Conservation (phyloP, 2,329 filamentous ascomycete species). For the Diaporthe citri region DNA sequence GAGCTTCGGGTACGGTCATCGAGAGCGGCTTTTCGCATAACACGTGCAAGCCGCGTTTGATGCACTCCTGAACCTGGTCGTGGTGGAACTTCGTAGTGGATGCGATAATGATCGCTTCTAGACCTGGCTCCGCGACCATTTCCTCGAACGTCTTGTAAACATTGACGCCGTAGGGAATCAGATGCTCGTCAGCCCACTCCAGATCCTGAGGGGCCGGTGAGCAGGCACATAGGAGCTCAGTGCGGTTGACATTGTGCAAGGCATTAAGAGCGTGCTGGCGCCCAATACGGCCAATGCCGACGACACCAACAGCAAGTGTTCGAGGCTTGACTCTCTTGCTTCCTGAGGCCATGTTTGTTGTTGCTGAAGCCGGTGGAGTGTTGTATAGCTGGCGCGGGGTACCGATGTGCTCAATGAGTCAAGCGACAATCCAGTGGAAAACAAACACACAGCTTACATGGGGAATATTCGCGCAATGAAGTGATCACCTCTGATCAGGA, state of each 20-base stretch:
- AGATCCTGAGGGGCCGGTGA: conserved; percentile 43
- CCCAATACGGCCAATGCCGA: conserved; percentile 65
- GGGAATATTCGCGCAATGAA: not conserved
- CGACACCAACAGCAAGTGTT: conserved; percentile 5
- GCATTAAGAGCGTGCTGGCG: conserved; percentile 64
- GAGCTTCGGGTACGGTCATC: conserved; percentile 58
- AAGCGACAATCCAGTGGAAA: not conserved
- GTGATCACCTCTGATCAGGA: not conserved
- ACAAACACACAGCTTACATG: not conserved
- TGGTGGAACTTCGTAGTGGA: conserved; percentile 67
- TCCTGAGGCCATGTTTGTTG: not conserved
- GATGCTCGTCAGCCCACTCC: conserved; percentile 58
- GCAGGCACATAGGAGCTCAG: conserved; percentile 21
- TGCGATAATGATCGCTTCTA: conserved; percentile 57
- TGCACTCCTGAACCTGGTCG: conserved; percentile 67
- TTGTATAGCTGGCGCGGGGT: not conserved
- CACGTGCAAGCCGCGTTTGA: conserved; percentile 66
- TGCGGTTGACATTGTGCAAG: conserved; percentile 22
- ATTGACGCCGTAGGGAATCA: conserved; percentile 58
- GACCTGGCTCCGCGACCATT: conserved; percentile 55
- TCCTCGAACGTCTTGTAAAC: conserved; percentile 60
- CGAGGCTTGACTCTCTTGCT: not conserved
- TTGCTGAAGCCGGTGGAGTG: not conserved
- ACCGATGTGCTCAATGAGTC: not conserved
- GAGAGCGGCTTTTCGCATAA: conserved; percentile 71